phyloP scores from a whole-genome alignment of 768 basidiomycete species.

The Auriculariales sp. region DNA sequence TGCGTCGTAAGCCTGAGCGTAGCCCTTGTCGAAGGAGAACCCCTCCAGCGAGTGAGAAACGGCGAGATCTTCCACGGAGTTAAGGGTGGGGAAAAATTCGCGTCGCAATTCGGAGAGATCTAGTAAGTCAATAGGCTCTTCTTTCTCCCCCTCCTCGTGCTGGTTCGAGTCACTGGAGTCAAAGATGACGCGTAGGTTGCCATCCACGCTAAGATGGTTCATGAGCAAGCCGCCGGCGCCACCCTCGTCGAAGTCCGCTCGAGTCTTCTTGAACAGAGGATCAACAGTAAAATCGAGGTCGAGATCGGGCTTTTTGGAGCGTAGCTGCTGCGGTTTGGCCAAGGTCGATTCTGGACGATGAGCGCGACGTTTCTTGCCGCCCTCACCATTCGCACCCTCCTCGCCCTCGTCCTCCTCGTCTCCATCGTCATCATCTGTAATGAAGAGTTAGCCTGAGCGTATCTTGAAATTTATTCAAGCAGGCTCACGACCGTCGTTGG shows the following conservation, averaged over 20 bases:
- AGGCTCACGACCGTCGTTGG: slow-evolving; percentile 40
- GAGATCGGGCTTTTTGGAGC: slow-evolving; percentile 61
- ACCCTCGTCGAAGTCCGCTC: slow-evolving; percentile 96
- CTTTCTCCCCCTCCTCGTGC: slow-evolving; percentile 43
- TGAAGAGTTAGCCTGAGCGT: background rate
- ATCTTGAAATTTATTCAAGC: background rate
- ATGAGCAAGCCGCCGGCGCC: slow-evolving; percentile 91
- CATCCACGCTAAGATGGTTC: slow-evolving; percentile 87
- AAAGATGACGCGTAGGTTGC: slow-evolving; percentile 81
- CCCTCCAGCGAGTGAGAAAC: slow-evolving; percentile 70
- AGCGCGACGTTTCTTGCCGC: slow-evolving; percentile 36
- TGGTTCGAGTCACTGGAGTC: slow-evolving; percentile 87
- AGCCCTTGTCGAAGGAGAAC: slow-evolving; percentile 70
- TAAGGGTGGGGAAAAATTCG: slow-evolving; percentile 61
- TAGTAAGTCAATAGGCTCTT: slow-evolving; percentile 53
- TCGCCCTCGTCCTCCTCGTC: slow-evolving; percentile 51
- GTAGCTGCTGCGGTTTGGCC: slow-evolving; percentile 76
- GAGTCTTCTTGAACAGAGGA: slow-evolving; percentile 94
- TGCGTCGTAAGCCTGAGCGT: slow-evolving; percentile 45
- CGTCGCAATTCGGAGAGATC: slow-evolving; percentile 50
- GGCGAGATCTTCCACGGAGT: slow-evolving; percentile 45
- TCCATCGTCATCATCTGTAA: slow-evolving; percentile 42
- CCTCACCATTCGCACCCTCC: slow-evolving; percentile 47
- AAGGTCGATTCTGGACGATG: slow-evolving; percentile 71
- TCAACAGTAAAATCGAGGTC: slow-evolving; percentile 95